Conservation (phyloP, 192 early-diverging fungal species). For the Geosiphon pyriformis region DNA sequence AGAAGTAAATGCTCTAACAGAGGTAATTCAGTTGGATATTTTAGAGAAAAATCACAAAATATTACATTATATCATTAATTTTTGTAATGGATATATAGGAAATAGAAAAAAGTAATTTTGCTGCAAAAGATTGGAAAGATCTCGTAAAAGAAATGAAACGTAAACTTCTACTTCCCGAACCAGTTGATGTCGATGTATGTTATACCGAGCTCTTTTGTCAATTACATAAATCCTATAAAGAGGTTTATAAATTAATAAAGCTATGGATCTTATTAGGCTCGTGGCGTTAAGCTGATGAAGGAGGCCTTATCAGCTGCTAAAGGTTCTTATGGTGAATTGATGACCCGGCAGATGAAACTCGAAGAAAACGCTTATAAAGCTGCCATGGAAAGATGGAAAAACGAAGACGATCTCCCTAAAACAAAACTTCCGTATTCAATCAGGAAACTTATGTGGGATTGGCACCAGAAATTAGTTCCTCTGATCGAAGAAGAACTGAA, state of each 20-base stretch:
- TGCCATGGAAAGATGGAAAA: constrained; percentile 60
- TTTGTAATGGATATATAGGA: neutral
- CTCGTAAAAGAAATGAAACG: neutral
- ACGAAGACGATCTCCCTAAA: constrained; percentile 49
- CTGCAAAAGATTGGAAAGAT: neutral
- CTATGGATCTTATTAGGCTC: constrained; percentile 31
- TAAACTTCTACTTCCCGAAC: neutral
- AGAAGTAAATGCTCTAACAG: neutral
- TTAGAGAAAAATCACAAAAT: neutral
- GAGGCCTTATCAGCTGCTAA: constrained; percentile 57
- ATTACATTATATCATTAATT: neutral
- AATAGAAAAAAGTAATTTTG: neutral
- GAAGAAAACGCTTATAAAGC: constrained; percentile 78
- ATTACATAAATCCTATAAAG: neutral
- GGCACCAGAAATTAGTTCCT: constrained; percentile 67
- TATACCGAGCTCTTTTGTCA: neutral
- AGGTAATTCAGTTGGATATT: neutral
- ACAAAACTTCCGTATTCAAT: constrained; percentile 47
- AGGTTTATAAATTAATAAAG: neutral
- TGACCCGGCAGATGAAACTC: constrained; percentile 71
- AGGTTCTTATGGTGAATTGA: constrained; percentile 50
- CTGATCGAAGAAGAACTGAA: constrained; percentile 67
- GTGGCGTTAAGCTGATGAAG: constrained; percentile 73
- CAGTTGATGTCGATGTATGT: neutral
- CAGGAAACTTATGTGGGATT: constrained; percentile 58